Percentiles rank a stretch among this genome's conserved stretches.
Evolutionary conservation across 345 rosid species (phyloP).

Genomic region (Euphorbia tirucalli): DNA sequence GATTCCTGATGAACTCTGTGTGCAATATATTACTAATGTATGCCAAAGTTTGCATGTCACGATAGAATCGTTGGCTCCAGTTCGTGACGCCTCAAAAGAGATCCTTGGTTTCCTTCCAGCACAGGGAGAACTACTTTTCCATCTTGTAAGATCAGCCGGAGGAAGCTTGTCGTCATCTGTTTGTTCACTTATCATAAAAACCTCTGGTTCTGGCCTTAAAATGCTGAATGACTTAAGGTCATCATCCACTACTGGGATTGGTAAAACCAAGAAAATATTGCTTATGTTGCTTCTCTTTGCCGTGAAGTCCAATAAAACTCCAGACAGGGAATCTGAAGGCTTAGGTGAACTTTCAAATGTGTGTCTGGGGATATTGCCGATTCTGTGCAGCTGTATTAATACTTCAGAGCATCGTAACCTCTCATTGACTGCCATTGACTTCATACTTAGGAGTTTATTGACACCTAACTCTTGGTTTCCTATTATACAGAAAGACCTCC

Average conservation of each 20-base stretch:
- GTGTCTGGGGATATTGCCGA: conserved; percentile 64
- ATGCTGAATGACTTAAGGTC: conserved; percentile 50
- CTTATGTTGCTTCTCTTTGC: conserved; percentile 58
- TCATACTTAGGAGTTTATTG: conserved; percentile 54
- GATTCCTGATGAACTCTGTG: conserved; percentile 46
- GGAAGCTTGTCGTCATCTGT: conserved; percentile 41
- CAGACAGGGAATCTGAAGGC: conserved; percentile 45
- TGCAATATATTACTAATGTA: conserved; percentile 50
- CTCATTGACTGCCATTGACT: conserved; percentile 61
- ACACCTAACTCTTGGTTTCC: conserved; percentile 88
- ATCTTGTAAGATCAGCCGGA: conserved; percentile 47
- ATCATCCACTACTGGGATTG: conserved; percentile 41
- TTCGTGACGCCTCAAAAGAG: conserved; percentile 48
- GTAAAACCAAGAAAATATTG: conserved; percentile 51
- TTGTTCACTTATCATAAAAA: conserved; percentile 52
- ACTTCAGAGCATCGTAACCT: conserved; percentile 51
- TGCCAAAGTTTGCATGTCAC: conserved; percentile 40
- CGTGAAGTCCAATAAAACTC: conserved; percentile 34
- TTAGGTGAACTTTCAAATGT: conserved; percentile 61
- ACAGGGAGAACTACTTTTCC: conserved; percentile 65
- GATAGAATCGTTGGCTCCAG: conserved; percentile 45
- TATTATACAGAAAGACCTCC: conserved; percentile 60
- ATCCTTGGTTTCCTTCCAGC: conserved; percentile 58
- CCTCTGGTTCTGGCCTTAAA: conserved; percentile 60
- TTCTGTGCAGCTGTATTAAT: conserved; percentile 60